These are phyloP conservation scores for Pythium rhizo-oryzae DNA, from an alignment of 352 stramenopile species.

Conservation along the genomic window DNA sequence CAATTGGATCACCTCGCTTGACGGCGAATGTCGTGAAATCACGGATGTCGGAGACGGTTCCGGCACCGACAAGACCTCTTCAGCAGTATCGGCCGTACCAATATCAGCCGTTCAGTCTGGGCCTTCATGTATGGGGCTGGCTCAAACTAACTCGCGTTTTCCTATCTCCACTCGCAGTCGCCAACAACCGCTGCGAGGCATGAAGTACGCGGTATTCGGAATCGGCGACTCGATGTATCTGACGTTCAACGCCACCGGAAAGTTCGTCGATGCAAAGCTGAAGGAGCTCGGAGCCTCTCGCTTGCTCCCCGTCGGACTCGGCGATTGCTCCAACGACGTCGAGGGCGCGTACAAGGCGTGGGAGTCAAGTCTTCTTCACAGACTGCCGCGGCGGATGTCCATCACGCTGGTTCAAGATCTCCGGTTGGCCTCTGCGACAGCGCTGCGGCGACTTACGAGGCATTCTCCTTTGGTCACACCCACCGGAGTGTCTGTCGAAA, in stretches of 20 bases:
- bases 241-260: conserved; percentile 95
- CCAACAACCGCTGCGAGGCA: conserved; percentile 20
- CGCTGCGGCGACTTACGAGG: not conserved
- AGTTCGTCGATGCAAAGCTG: conserved; percentile 85
- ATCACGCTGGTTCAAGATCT: not conserved
- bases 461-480: not conserved
- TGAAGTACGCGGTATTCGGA: conserved; percentile 95
- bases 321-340: conserved; percentile 91
- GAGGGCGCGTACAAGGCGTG: conserved; percentile 72
- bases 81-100: not conserved
- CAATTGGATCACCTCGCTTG: conserved; percentile 54
- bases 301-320: conserved; percentile 91
- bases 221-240: conserved; percentile 95
- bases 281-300: conserved; percentile 70
- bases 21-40: not conserved
- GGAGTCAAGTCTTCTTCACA: conserved; percentile 62
- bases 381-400: conserved; percentile 17
- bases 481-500: not conserved
- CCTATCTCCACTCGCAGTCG: not conserved
- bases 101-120: not conserved
- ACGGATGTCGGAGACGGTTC: not conserved
- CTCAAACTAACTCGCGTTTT: not conserved
- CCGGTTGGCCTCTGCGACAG: not conserved
- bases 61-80: not conserved
- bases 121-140: not conserved